Percentiles rank a stretch among this genome's conserved stretches.
These are phyloP conservation scores for Candida golubevii DNA, from an alignment of 805 yeast genomes.

Conservation along the genomic window DNA sequence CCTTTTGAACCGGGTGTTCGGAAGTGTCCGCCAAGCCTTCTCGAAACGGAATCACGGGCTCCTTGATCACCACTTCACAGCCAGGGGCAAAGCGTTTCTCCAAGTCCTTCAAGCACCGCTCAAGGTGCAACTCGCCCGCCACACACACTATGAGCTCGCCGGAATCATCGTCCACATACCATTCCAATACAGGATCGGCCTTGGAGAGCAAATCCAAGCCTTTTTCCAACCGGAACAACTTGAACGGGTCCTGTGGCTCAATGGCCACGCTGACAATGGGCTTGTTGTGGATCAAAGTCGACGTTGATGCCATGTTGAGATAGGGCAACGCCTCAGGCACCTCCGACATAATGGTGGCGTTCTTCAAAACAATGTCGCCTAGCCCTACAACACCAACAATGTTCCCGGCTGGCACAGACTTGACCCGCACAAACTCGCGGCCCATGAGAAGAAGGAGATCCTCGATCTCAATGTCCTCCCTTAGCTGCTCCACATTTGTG, in stretches of 20 bases:
- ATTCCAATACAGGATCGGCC: conserved; percentile 94
- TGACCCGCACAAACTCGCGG: conserved; percentile 71
- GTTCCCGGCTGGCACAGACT: conserved; percentile 88
- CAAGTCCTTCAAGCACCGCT: conserved; percentile 88
- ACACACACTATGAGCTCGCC: conserved; percentile 94
- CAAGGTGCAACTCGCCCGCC: conserved; percentile 95
- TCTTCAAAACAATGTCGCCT: conserved; percentile 75
- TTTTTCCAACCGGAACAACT: conserved; percentile 66
- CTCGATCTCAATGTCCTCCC: conserved; percentile 55
- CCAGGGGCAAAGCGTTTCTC: conserved; percentile 84
- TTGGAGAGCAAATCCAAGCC: conserved; percentile 77
- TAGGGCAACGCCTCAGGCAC: conserved; percentile 71
- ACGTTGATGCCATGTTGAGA: conserved; percentile 52
- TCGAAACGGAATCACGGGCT: conserved; percentile 91
- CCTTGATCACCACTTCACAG: conserved; percentile 77
- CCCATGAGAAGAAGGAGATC: conserved; percentile 88
- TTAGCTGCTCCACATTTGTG: conserved; percentile 48
- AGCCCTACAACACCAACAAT: conserved; percentile 93
- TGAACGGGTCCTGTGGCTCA: conserved; percentile 88
- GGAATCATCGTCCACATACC: conserved; percentile 70
- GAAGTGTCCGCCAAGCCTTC: conserved; percentile 68
- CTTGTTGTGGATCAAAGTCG: conserved; percentile 52
- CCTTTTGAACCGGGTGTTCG: conserved; percentile 12
- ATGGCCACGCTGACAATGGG: conserved; percentile 94
- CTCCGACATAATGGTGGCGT: conserved; percentile 70